These are phyloP conservation scores for Podospora pseudopauciseta DNA, from an alignment of 495 filamentous ascomycete genomes.

Conservation along the genomic window DNA sequence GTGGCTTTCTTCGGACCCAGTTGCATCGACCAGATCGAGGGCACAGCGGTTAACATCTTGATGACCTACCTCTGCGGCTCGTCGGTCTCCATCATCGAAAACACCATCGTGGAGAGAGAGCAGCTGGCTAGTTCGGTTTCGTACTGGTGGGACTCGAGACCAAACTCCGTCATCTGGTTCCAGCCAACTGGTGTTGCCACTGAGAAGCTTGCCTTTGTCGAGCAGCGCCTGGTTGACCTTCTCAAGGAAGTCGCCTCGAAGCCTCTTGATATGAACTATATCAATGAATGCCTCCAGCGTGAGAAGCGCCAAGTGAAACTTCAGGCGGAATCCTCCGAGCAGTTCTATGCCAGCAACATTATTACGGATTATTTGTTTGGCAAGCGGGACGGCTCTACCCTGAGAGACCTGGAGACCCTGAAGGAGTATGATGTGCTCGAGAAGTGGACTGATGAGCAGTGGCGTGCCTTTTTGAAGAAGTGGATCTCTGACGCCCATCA, in stretches of 20 bases:
- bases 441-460: constrained; percentile 75
- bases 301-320: constrained; percentile 76
- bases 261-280: constrained; percentile 81
- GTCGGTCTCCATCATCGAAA: constrained; percentile 86
- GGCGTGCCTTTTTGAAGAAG: constrained; percentile 73
- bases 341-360: constrained; percentile 72
- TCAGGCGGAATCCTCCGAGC: constrained; percentile 67
- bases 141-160: constrained; percentile 69
- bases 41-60: constrained; percentile 69
- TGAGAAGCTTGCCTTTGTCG: constrained; percentile 74
- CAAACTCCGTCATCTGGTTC: constrained; percentile 79
- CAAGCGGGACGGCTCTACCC: constrained; percentile 73
- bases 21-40: constrained; percentile 59
- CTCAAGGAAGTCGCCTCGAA: constrained; percentile 74
- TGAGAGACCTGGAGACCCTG: constrained; percentile 64
- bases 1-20: constrained; percentile 82
- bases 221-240: constrained; percentile 79
- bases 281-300: constrained; percentile 77
- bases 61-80: constrained; percentile 86
- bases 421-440: constrained; percentile 73
- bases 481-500: constrained; percentile 87
- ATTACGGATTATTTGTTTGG: constrained; percentile 93
- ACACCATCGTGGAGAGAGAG: constrained; percentile 88
- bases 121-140: constrained; percentile 80
- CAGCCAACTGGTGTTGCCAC: constrained; percentile 81